Evolutionary conservation across 176 grass and related monocot species (phyloP), one percentile per base, ranked within the genome.

Genomic region (Carex pumila): DNA sequence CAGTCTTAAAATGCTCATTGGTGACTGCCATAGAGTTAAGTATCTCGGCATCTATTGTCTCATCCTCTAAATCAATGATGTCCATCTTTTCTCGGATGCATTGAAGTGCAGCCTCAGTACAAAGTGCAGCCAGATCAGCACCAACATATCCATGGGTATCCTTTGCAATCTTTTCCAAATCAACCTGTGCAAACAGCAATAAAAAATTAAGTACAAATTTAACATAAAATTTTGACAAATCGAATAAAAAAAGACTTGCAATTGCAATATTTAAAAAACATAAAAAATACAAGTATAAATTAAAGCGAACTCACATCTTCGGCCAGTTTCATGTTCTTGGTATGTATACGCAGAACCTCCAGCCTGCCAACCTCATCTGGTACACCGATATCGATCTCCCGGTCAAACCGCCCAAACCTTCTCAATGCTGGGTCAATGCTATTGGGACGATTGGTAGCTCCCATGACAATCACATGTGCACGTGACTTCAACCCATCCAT

Each of bases 51-150:
- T 97, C 94, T 37, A 97, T 97, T 12, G 91, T 89, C 61, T 97
- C 94, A n/a, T 97, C 94, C 79, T 97, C 94, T 18, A 93, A 87
- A 85, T 97, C 91, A 18, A 97, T 97, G 9, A 97, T 91, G 37
- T 93, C 94, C 94, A 97, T 97, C 76, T 97, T 97, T 86, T 97
- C 94, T 65, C 91, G 89, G 36, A 93, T 97, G 65, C 91, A 97
- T 53, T 97, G 94, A 56, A 97, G 94, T 29, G 94, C 94, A 61
- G 94, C 89, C 79, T 97, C 94, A 59, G 94, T 97, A 84, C 91
- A 97, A 59, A 93, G 89, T 12, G 91, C 91, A 59, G 89, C 94
- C 39, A 97, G 89, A 88, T 97, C 94, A 67, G 94, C 87, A 65
- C 94, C 94, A 31, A 97, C 94, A 19, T 93, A 97, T 54, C 94